Conservation (phyloP, 352 stramenopile genomes). For the Hyaloperonospora brassicae region DNA sequence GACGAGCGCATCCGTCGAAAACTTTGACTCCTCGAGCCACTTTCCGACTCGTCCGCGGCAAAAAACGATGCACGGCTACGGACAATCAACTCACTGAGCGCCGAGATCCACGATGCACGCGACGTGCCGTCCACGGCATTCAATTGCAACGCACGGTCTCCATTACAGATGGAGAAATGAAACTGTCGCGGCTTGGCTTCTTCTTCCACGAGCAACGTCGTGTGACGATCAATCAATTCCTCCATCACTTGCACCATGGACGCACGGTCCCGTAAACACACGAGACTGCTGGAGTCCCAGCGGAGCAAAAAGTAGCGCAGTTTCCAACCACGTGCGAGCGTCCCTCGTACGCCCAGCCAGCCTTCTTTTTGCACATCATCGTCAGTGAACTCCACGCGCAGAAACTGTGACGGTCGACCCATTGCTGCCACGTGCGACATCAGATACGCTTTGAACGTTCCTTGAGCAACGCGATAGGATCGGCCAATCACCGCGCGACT, state of each 20-base stretch:
- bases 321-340: constrained; percentile 76
- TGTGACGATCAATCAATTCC: constrained; percentile 67
- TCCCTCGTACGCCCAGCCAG: constrained; percentile 61
- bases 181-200: constrained; percentile 60
- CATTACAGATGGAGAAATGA: constrained; percentile 76
- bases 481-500: constrained; percentile 8
- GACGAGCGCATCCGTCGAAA: constrained; percentile 51
- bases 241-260: constrained; percentile 67
- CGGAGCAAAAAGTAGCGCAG: constrained; percentile 76
- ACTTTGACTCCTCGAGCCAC: constrained; percentile 34
- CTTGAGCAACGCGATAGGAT: constrained; percentile 66
- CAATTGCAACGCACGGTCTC: constrained; percentile 51
- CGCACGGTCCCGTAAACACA: constrained; percentile 65
- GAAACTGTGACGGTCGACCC: constrained; percentile 29
- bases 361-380: constrained; percentile 68
- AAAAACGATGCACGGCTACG: constrained; percentile 68
- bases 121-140: constrained; percentile 61
- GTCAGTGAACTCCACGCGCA: constrained; percentile 54
- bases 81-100: constrained; percentile 77
- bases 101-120: constrained; percentile 58
- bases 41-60: constrained; percentile 64
- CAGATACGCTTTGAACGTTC: constrained; percentile 60
- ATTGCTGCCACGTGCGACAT: constrained; percentile 35
- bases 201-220: constrained; percentile 57
- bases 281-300: constrained; percentile 56